Evolutionary conservation across 225 moss, liverwort and hornwort species (phyloP), one percentile per base, ranked within the genome.

Genomic region (Lunularia cruciata): DNA sequence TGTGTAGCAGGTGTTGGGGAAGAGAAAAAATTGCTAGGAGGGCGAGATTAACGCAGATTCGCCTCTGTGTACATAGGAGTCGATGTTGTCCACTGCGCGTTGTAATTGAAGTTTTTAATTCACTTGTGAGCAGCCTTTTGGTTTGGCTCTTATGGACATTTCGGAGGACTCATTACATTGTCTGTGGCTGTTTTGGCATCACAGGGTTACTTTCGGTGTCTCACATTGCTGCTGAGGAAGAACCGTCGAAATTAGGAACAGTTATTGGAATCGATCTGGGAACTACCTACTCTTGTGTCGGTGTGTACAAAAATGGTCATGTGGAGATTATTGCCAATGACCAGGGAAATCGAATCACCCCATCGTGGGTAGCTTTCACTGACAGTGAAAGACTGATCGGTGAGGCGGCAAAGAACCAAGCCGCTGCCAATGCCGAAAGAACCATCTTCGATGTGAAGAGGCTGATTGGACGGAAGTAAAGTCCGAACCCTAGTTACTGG

Each of bases 311-410:
- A 32, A 85, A 85, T 72, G 85, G 85, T 8, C 85, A 85, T 39
- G 85, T 85, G 26, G 85, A 85, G 70, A 85, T 85, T 59, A 85
- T 85, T 55, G 85, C 85, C 39, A 85, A 81, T 65, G 85, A 85
- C 25, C 85, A 85, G 65, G 85, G 81, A 25, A 85, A 85, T 37
- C 81, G 85, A 33, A 85, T 85, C 20, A 81, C 85, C 58, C 85
- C 85, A 23, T 85, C 85, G 0, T 85, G 85, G 85, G 85, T 85
- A 60, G 85, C 78, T 11, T 85, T 85, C 67, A 81, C 85, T 0
- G 85, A 85, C 15, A 59, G 67, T 0, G 85, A 85, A 48, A 71
- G 85, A 48, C 30, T 85, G 39, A 81, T 85, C 39, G 85, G 85
- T 60, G 85, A 85, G 34, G 85, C 85, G 34, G 85, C 85, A 39